Evolutionary conservation across 1,284 basidiomycete species (phyloP).

Genomic region (Dichomitus squalens): DNA sequence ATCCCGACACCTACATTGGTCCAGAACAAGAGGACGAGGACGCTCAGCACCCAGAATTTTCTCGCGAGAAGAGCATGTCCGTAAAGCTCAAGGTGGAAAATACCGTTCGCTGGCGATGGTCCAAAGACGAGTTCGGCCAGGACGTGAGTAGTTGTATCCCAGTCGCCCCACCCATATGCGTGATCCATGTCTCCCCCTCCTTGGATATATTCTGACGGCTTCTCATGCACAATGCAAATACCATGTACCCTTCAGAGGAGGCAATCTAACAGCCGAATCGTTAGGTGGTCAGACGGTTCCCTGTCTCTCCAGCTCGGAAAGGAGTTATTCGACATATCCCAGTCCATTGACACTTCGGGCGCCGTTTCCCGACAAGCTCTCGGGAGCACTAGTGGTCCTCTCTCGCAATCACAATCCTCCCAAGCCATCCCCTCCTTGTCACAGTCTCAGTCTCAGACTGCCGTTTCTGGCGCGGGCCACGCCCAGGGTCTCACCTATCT

Average conservation of each 20-base stretch:
- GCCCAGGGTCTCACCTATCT: constrained; percentile 83
- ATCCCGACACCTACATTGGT: constrained; percentile 77
- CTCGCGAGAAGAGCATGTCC: constrained; percentile 74
- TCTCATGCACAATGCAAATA: background rate
- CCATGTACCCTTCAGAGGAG: constrained; percentile 48
- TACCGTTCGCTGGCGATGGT: constrained; percentile 90
- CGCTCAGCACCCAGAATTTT: constrained; percentile 49
- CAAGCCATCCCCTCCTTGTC: constrained; percentile 35
- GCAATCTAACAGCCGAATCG: constrained; percentile 86
- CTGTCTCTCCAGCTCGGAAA: constrained; percentile 86
- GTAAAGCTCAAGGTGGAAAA: constrained; percentile 89
- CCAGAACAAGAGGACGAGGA: constrained; percentile 80
- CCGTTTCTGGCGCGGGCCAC: constrained; percentile 33
- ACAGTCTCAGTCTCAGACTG: constrained; percentile 18
- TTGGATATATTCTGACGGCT: background rate
- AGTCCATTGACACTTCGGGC: constrained; percentile 73
- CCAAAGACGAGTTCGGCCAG: constrained; percentile 66
- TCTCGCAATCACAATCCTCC: constrained; percentile 25
- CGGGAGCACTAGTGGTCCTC: constrained; percentile 41
- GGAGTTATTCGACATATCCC: constrained; percentile 87
- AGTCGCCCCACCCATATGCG: background rate
- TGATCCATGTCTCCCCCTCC: background rate
- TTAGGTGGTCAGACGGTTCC: constrained; percentile 92
- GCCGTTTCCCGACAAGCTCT: constrained; percentile 55
- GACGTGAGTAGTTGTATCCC: constrained; percentile 53